These are phyloP conservation scores for Phytophthora pisi DNA, from an alignment of 352 stramenopile species.

Conservation along the genomic window DNA sequence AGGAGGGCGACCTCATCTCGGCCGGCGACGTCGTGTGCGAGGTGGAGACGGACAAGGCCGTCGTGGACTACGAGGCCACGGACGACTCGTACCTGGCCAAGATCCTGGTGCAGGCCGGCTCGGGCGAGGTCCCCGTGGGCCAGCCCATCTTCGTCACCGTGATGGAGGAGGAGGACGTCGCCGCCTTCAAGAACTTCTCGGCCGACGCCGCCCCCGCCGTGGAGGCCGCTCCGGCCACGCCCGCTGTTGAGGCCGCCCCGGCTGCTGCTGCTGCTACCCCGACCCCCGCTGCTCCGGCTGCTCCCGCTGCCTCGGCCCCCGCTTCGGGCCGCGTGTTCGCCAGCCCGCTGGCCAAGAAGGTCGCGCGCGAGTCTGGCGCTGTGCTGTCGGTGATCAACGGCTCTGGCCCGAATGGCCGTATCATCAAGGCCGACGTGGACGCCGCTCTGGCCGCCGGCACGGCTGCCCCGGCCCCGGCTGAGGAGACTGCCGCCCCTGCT, in stretches of 20 bases:
- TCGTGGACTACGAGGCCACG: conserved; percentile 97
- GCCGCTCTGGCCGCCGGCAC: conserved; percentile 82
- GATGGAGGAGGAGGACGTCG: conserved; percentile 56
- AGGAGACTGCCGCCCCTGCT: conserved; percentile 31
- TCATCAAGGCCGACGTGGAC: conserved; percentile 95
- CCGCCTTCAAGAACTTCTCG: conserved; percentile 64
- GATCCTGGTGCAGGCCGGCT: conserved; percentile 91
- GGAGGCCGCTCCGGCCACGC: conserved; percentile 28
- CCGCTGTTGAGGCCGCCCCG: conserved; percentile 31
- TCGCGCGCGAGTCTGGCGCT: conserved; percentile 81
- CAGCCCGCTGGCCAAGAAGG: conserved; percentile 94
- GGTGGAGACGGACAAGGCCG: conserved; percentile 99
- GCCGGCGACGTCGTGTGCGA: conserved; percentile 94
- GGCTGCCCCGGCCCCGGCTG: conserved; percentile 32
- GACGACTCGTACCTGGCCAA: conserved; percentile 96
- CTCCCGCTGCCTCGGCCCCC: conserved; percentile 3
- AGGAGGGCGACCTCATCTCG: conserved; percentile 90
- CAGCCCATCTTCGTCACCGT: conserved; percentile 77
- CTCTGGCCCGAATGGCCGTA: conserved; percentile 87
- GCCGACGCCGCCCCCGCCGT: conserved; percentile 43
- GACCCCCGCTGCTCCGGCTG: conserved; percentile 17
- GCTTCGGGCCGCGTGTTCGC: conserved; percentile 89
- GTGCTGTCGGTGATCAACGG: conserved; percentile 74
- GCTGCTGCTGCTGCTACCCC: conserved; percentile 25
- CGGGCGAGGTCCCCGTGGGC: conserved; percentile 86